A percentile compares a stretch with the other conserved stretches of the same genome.
These are phyloP conservation scores for Colletotrichum tamarilloi DNA, from an alignment of 2,329 filamentous ascomycete species.

Conservation along the genomic window DNA sequence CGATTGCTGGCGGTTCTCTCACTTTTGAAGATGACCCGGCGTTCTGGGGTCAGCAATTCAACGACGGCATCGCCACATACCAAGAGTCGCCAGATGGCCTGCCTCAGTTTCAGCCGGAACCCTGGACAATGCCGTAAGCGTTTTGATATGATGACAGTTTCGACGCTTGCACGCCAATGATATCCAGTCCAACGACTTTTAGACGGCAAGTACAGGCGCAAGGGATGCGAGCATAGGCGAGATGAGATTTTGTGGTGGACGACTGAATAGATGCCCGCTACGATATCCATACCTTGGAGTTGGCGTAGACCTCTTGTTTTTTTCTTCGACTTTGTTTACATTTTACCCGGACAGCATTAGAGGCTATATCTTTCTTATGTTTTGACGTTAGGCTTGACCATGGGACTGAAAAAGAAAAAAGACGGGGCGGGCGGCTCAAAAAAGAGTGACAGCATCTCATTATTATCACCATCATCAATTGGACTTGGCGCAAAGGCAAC, in stretches of 20 bases:
- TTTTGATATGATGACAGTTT: slow-evolving; percentile 14
- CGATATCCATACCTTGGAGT: slow-evolving; percentile 17
- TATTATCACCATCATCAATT: slow-evolving; percentile 15
- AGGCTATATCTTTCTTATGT: not conserved
- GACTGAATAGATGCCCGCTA: not conserved
- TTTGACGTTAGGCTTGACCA: not conserved
- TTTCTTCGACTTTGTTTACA: not conserved
- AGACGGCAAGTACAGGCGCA: slow-evolving; percentile 34
- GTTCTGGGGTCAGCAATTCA: slow-evolving; percentile 62
- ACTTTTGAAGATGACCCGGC: slow-evolving; percentile 63
- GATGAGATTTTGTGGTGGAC: slow-evolving; percentile 3
- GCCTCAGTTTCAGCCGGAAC: slow-evolving; percentile 25
- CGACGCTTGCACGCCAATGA: slow-evolving; percentile 25
- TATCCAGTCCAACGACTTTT: slow-evolving; percentile 30
- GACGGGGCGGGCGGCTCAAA: slow-evolving; percentile 25
- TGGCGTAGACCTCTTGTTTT: slow-evolving; percentile 13
- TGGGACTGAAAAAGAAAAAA: slow-evolving; percentile 28
- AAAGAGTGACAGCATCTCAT: slow-evolving; percentile 30
- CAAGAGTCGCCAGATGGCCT: slow-evolving; percentile 45
- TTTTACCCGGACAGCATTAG: not conserved
- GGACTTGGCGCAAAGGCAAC: slow-evolving; percentile 26
- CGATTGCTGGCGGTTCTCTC: slow-evolving; percentile 54
- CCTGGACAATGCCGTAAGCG: slow-evolving; percentile 30
- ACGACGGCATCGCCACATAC: slow-evolving; percentile 42
- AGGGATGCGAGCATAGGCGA: slow-evolving; percentile 23